Evolutionary conservation across 1,284 basidiomycete species (phyloP).

Genomic region (Cystobasidium slooffiae): DNA sequence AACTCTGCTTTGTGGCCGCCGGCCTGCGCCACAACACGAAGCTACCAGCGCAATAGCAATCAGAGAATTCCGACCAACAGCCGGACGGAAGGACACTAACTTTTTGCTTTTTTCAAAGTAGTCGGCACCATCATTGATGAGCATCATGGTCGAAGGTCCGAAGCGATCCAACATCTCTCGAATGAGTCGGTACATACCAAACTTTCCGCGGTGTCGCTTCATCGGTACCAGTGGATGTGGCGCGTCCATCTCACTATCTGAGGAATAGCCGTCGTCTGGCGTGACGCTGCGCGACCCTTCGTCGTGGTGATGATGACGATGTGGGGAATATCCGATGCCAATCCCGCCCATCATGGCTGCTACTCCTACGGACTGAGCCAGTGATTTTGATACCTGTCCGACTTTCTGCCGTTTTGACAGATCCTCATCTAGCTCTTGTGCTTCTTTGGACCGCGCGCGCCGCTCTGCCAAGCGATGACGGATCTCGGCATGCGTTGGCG

Average conservation of each 20-base stretch:
- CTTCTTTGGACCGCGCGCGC: constrained; percentile 27
- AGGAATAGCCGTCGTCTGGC: not conserved
- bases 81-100: not conserved
- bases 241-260: constrained; percentile 19
- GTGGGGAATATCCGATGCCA: not conserved
- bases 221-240: not conserved
- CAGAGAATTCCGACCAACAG: too few species aligned
- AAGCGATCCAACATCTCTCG: constrained; percentile 36
- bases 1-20: constrained; percentile 23
- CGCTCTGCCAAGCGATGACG: constrained; percentile 10
- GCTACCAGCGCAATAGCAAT: not conserved
- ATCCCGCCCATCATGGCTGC: constrained; percentile 38
- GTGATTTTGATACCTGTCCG: not conserved
- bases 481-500: constrained; percentile 31
- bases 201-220: constrained; percentile 17
- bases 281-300: not conserved
- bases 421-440: constrained; percentile 30
- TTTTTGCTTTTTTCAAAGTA: constrained; percentile 44
- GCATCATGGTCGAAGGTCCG: constrained; percentile 29
- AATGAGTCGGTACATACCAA: constrained; percentile 28
- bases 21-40: constrained; percentile 42
- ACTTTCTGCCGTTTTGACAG: constrained; percentile 8
- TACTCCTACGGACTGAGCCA: constrained; percentile 19
- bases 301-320: not conserved
- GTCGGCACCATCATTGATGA: constrained; percentile 38